Conservation (phyloP, 225 moss, liverwort and hornwort genomes). For the Marchantia paleacea region DNA sequence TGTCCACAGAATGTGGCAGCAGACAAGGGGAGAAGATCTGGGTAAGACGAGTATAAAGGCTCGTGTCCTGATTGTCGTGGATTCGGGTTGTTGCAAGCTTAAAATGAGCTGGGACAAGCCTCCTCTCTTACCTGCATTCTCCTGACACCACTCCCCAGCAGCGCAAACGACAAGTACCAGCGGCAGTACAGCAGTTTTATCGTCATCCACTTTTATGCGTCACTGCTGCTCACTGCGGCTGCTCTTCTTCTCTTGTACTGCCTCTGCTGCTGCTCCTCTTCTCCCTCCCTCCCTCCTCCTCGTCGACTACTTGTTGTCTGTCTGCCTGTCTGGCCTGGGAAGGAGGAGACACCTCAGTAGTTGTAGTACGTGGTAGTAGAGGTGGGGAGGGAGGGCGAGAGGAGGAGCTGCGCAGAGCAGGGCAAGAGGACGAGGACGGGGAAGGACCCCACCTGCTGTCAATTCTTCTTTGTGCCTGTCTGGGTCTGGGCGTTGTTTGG, state of each 20-base stretch:
- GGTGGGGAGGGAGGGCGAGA: too few species aligned
- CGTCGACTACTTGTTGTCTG: not conserved
- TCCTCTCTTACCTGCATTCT: not conserved
- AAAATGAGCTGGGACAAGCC: not conserved
- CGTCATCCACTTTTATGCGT: not conserved
- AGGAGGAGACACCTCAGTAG: not conserved
- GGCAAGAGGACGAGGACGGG: not conserved
- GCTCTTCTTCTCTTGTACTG: not conserved
- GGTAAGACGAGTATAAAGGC: not conserved
- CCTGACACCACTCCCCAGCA: not conserved
- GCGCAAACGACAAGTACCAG: slow-evolving; percentile 8
- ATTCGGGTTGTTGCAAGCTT: slow-evolving; percentile 7
- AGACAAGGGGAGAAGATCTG: not conserved
- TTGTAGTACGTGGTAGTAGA: not conserved
- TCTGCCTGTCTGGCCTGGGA: not conserved
- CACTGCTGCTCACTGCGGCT: not conserved
- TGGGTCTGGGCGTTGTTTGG: not conserved
- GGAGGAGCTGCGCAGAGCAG: too few species aligned
- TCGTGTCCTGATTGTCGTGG: not conserved
- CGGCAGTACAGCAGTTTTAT: not conserved
- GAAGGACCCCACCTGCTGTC: slow-evolving; percentile 8
- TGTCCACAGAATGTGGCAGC: not conserved
- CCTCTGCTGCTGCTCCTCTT: not conserved
- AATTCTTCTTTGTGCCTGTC: not conserved
- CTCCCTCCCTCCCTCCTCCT: not conserved